Evolutionary conservation across 2,329 filamentous ascomycete genomes (phyloP).

Genomic region (Aspergillus tubingensis): DNA sequence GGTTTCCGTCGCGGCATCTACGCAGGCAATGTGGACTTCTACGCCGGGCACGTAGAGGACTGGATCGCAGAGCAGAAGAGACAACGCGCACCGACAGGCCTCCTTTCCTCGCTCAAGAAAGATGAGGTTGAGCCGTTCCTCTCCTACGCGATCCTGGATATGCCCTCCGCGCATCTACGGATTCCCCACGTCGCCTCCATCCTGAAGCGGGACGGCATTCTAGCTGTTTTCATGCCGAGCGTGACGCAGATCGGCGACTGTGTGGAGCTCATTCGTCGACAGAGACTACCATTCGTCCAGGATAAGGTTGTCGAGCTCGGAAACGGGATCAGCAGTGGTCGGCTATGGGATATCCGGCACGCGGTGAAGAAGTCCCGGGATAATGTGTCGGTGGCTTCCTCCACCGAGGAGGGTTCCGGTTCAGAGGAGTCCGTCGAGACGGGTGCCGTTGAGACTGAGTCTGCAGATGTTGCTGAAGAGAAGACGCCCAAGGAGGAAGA

Average conservation of each 20-base stretch:
- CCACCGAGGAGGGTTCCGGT: constrained; percentile 15
- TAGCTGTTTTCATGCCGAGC: constrained; percentile 74
- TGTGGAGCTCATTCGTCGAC: constrained; percentile 55
- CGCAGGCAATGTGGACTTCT: constrained; percentile 69
- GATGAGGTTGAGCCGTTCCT: constrained; percentile 60
- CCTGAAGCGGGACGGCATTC: constrained; percentile 63
- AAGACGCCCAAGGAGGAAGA: constrained; percentile 27
- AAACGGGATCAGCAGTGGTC: constrained; percentile 48
- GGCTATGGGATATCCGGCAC: constrained; percentile 50
- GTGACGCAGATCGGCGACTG: constrained; percentile 75
- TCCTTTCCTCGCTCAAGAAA: constrained; percentile 20
- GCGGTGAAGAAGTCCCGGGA: constrained; percentile 40
- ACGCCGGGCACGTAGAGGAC: constrained; percentile 65
- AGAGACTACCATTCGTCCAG: constrained; percentile 55
- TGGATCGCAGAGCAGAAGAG: constrained; percentile 61
- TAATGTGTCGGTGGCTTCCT: constrained; percentile 37
- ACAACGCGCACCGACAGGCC: constrained; percentile 31
- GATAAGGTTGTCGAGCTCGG: constrained; percentile 51
- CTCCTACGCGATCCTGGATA: constrained; percentile 70
- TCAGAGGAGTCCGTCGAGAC: constrained; percentile 12
- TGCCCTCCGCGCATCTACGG: constrained; percentile 63
- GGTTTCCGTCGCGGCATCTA: constrained; percentile 73
- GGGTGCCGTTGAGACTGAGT: constrained; percentile 14
- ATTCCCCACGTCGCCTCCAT: constrained; percentile 52
- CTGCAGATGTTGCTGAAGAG: constrained; percentile 8